Evolutionary conservation across 1,284 basidiomycete genomes (phyloP), one percentile per base, ranked within the genome.

Genomic region (Cystobasidium pallidum): DNA sequence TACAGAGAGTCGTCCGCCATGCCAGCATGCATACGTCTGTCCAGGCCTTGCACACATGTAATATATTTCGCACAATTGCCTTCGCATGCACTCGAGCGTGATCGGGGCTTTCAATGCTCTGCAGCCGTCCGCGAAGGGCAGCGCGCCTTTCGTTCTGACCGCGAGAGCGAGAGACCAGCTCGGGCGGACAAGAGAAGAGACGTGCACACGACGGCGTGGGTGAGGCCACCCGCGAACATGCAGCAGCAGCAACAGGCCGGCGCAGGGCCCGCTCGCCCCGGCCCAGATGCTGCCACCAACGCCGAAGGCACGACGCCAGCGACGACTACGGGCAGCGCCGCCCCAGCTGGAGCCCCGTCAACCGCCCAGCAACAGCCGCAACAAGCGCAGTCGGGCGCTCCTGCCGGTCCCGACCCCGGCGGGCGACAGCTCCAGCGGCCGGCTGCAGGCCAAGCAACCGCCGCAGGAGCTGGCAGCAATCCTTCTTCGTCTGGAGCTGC

Each of bases 101-200:
- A 54, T 54, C 52, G 52, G 24, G n/a, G 52, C 24, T 24, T 54
- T 28, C 52, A 24, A n/a, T n/a, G n/a, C n/a, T n/a, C n/a, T 21
- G n/a, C 52, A 30, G 24, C 15, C 30, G 26, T 28, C 24, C 11
- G n/a, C 52, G 24, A 30, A n/a, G n/a, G 30, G 7, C 13, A 32
- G 54, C 54, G 54, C 54, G 54, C 54, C 54, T 57, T 57, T 34
- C 54, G 34, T 57, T 36, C 54, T 36, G 54, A 57, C 54, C 32
- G 24, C 21, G n/a, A 28, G 15, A 28, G 32, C 11, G 32, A 34
- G 4, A 19, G 54, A 34, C 28, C 8, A 24, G 10, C 49, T 24
- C 4, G 21, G 21, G 24, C 6, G 2, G 49, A 51, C 11, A 7
- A 51, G n/a, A 24, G 15, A n/a, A 28, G 45, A 4, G 45, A 15